Evolutionary conservation across 164 flowering plant genomes (phyloP).

Genomic region (Aristolochia californica): DNA sequence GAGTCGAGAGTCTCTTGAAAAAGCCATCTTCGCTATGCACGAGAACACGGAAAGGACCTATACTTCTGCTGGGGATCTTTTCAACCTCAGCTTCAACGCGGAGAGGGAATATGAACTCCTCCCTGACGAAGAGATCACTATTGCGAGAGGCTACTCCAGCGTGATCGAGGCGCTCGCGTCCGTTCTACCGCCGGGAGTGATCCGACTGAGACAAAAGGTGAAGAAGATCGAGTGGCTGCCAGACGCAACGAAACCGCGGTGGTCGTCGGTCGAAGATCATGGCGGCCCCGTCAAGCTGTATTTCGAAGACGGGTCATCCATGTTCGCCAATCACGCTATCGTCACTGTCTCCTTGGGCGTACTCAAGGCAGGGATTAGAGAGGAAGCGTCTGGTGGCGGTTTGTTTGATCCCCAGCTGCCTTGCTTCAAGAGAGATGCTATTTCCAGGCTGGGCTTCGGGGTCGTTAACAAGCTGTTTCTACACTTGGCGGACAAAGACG

Average conservation of each 20-base stretch:
- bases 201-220: slow-evolving; percentile 58
- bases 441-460: slow-evolving; percentile 74
- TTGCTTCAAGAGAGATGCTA: slow-evolving; percentile 51
- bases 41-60: slow-evolving; percentile 81
- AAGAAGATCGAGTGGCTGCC: slow-evolving; percentile 58
- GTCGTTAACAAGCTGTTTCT: slow-evolving; percentile 86
- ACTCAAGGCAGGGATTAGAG: slow-evolving; percentile 44
- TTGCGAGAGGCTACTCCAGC: slow-evolving; percentile 75
- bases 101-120: slow-evolving; percentile 79
- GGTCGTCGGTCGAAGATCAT: slow-evolving; percentile 8
- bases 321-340: slow-evolving; percentile 79
- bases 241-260: slow-evolving; percentile 13
- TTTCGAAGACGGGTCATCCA: slow-evolving; percentile 54
- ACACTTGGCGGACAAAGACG: slow-evolving; percentile 15
- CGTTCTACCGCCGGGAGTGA: slow-evolving; percentile 48
- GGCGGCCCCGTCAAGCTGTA: slow-evolving; percentile 59
- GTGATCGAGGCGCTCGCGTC: slow-evolving; percentile 60
- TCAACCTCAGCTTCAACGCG: slow-evolving; percentile 51
- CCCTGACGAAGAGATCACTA: slow-evolving; percentile 88
- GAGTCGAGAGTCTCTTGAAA: slow-evolving; percentile 18
- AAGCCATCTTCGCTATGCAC: slow-evolving; percentile 58
- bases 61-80: slow-evolving; percentile 75
- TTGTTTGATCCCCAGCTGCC: slow-evolving; percentile 82
- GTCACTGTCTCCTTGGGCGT: slow-evolving; percentile 91
- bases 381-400: slow-evolving; percentile 18